These are phyloP conservation scores for Colletotrichum agaves DNA, from an alignment of 2,329 filamentous ascomycete species.

Conservation along the genomic window DNA sequence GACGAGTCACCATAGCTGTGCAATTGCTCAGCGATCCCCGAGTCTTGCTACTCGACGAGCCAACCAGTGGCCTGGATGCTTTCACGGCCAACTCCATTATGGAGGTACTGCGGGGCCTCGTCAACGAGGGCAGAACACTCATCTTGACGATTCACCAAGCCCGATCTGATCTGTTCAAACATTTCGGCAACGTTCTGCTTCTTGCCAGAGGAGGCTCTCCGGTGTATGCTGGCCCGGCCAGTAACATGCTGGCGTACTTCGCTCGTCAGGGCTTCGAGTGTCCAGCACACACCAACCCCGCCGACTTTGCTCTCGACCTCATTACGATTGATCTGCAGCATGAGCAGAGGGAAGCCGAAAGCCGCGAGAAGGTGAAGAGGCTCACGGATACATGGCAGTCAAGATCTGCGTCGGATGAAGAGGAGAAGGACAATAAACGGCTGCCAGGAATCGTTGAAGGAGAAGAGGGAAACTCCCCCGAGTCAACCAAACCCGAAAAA, in stretches of 20 bases:
- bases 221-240: slow-evolving; percentile 73
- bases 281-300: slow-evolving; percentile 77
- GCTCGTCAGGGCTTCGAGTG: slow-evolving; percentile 69
- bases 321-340: slow-evolving; percentile 81
- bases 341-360: slow-evolving; percentile 69
- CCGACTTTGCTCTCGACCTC: slow-evolving; percentile 81
- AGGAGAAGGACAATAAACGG: slow-evolving; percentile 42
- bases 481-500: neutral
- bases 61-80: slow-evolving; percentile 79
- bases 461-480: slow-evolving; percentile 39
- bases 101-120: slow-evolving; percentile 76
- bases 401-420: slow-evolving; percentile 14
- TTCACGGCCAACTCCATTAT: slow-evolving; percentile 83
- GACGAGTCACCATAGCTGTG: slow-evolving; percentile 80
- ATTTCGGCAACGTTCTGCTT: slow-evolving; percentile 78
- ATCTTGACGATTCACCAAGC: slow-evolving; percentile 84
- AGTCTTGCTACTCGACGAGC: slow-evolving; percentile 79
- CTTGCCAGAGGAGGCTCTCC: slow-evolving; percentile 76
- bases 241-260: slow-evolving; percentile 75
- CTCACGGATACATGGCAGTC: slow-evolving; percentile 69
- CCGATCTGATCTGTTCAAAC: slow-evolving; percentile 75
- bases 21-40: slow-evolving; percentile 81
- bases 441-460: slow-evolving; percentile 43
- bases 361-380: slow-evolving; percentile 68
- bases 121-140: slow-evolving; percentile 77